Evolutionary conservation across 2,329 filamentous ascomycete species (phyloP), one percentile per base, ranked within the genome.

Genomic region (Aureobasidium leucospermi): DNA sequence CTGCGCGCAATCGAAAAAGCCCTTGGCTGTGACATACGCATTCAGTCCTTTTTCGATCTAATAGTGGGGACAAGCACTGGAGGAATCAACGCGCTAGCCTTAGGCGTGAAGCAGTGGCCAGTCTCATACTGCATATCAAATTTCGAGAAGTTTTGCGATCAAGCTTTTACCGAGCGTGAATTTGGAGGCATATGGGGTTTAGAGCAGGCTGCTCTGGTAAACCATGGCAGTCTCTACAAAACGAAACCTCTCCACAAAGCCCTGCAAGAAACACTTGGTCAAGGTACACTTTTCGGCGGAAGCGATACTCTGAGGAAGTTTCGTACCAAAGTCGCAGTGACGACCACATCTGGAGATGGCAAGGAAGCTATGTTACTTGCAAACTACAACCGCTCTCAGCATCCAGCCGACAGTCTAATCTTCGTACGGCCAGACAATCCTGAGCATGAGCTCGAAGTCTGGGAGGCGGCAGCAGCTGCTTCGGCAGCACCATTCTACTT

Each of bases 391-490:
- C 70, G 75, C 38, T 63, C 67, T 15, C 66, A 69, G 53, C 66
- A 65, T 48, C 31, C 64, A 1, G 47, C 57, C 60, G 68, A 65
- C 13, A 60, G 61, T n/a, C 77, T 76, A 63, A 65, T 67, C 15
- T 76, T 78, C 61, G 70, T 74, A 45, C 62, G 75, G 16, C 72
- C 71, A 6, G 74, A 77, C 46, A 67, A 71, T 32, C 67, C 69
- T 0, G 62, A 69, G 3, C 65, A 68, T 43, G 76, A 79, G 61
- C 58, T 79, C 29, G 78, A 76, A 63, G 74, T 77, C 4, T 81
- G 79, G 78, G 76, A 83, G 70, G 78, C 78, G 16, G 73, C 78
- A 3, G 73, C 80, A 15, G 80, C 79, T 6, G 79, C 79, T 1
- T 74, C 77, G 1, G 78, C 80, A 5, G 76, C 77, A 4, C 79